Base-by-base conservation (phyloP, 192 early-diverging fungal species). In the Chytriomyces sp. region DNA sequence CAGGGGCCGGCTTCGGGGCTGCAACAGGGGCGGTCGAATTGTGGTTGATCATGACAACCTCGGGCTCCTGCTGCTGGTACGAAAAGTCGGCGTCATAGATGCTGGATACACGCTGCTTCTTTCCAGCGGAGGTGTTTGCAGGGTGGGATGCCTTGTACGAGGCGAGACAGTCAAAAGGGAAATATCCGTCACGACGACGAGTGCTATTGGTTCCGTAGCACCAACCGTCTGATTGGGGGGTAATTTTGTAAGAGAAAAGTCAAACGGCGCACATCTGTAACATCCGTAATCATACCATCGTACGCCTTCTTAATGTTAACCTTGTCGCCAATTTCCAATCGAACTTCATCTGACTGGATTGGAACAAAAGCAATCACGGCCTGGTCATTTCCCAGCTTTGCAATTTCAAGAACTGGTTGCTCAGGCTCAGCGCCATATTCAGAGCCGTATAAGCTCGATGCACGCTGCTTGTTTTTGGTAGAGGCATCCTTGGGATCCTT, bases 131-230 rank as follows among this genome's bases (percentile, higher is more conserved):
- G 10, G 32, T 44, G 41, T 12, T 1, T 22, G 12, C 22, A 22
- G 17, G 22, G 7, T n/a, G 12, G 26, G 8, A 17, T 14, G 17
- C 33, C 30, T 10, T 28, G 30, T 32, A 65, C 8, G 34, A 57
- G 31, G 73, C 81, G 26, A 85, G 72, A 55, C 82, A 84, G 25
- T 83, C 84, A 19, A 84, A 65, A 26, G 85, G 85, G 74, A 84
- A 84, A 59, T 58, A 63, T 6, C 85, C 85, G 33, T 75, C 80
- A 65, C 75, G 56, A 26, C 79, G 76, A 19, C 81, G 81, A 37
- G 66, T 84, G 75, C 77, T 62, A 71, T 85, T 85, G 49, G 76
- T 63, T 8, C 84, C 84, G 59, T 65, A 83, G 22, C 68, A 78
- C 84, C 84, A 85, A 36, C 84, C 80, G 71, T 85, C 83, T n/a